Evolutionary conservation across 495 filamentous ascomycete species (phyloP), one percentile per base, ranked within the genome.

Genomic region (Tuber magnatum): DNA sequence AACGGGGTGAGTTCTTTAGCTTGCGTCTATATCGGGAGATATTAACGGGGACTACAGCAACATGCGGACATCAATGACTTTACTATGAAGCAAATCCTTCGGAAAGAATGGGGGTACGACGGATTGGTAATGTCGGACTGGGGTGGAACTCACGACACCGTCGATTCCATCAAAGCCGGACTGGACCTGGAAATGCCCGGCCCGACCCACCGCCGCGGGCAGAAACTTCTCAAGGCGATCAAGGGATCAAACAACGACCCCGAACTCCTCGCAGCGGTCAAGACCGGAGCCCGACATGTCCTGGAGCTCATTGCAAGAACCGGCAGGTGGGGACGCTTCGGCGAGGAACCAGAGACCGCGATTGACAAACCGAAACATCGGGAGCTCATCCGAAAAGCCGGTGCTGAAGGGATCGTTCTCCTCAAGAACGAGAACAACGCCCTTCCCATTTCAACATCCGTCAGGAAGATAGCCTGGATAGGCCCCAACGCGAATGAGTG

Each of bases 401-500:
- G 86, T 7, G 84, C 86, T 0, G 86, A 88, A 51, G 87, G 86
- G 7, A 86, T 90, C 14, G 90, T 91, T 5, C 85, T 91, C 2
- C 82, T 91, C 73, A 90, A 90, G 82, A 91, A 96, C 74, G 86
- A 92, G 41, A 85, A 86, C 1, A 81, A 83, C 12, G 83, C 90
- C 46, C 86, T 96, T 3, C 93, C 93, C 4, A 85, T 96, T 69
- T 84, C 88, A 51, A 86, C 86, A 32, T 84, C 86, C n/a, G 86
- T 87, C 42, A 85, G 86, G 68, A 87, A 85, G 76, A 86, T 94
- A 48, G 89, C 92, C 8, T 87, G 94, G 46, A 94, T 96, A 75
- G 93, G 93, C 0, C 93, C 93, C 22, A 94, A 94, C 82, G 89
- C 92, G 41, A 92, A 91, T 77, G 84, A 90, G 68, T 90, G 92